Base-by-base conservation (phyloP, 2,329 filamentous ascomycete species). In the Beauveria varroae region DNA sequence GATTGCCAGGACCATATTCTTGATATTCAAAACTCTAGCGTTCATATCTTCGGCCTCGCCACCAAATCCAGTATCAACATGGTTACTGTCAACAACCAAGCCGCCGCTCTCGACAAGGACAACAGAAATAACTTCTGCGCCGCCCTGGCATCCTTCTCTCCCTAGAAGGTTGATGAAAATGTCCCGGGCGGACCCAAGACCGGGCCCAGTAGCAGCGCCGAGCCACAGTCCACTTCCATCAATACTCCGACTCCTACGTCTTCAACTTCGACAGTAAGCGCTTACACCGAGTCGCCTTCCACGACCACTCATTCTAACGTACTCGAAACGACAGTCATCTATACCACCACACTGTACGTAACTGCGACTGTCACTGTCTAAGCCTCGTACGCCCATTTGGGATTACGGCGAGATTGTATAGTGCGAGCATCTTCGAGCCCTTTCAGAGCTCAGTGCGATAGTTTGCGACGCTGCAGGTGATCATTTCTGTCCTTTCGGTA, bases 1-100 rank as follows among this genome's bases (percentile, higher is more conserved):
- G 84, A 82, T 66, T 95, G 90, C 77, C 90, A 93, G 74, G 80
- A 86, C 62, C 88, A 91, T 75, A 92, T 95, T 76, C 81, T 93
- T 52, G 85, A 84, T 66, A 77, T 93, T 41, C 86, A 91, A 73
- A 82, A 83, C 70, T 89, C 81, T 41, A 86, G 79, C 57, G 78
- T 91, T 44, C 78, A 85, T 66, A 72, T 93, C 43, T 90, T 83
- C 65, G 89, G 84, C 8, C 74, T 93, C 60, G 89, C 81, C 75
- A 93, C 89, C 64, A 91, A 91, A 78, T 88, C 88, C 3, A 81
- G 85, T 24, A 78, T 82, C 57, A 91, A 90, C 75, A 91, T 92
- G 87, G 75, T 92, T 63, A 86, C 81, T 1, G 70, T 87, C 20
- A 77, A 88, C 66, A 85, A 85, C 44, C 66, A 78, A 68, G 73